Conservation (phyloP, 1,284 basidiomycete genomes). For the Neonothopanus nambi region DNA sequence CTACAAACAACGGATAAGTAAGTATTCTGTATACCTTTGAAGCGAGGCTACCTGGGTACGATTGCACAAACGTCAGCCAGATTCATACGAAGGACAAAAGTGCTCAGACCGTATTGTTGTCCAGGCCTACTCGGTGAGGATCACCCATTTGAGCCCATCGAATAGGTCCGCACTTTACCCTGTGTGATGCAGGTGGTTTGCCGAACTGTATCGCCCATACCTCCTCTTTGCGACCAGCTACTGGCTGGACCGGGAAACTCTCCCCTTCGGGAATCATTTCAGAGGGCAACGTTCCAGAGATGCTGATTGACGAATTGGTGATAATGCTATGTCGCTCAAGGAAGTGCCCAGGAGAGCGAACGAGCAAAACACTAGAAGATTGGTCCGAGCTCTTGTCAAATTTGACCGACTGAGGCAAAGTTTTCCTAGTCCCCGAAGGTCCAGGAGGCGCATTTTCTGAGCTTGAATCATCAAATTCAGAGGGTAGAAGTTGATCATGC, state of each 20-base stretch:
- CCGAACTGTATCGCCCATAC: conserved; percentile 4
- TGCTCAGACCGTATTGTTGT: conserved; percentile 6
- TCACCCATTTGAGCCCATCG: conserved; percentile 2
- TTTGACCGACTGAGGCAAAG: background rate
- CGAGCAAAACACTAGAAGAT: background rate
- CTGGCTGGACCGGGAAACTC: conserved; percentile 1
- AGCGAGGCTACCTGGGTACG: background rate
- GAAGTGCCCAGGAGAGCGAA: background rate
- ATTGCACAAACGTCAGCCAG: background rate
- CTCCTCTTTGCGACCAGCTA: background rate
- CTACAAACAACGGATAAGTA: background rate
- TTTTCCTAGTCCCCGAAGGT: background rate
- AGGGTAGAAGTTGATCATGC: background rate
- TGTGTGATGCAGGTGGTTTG: conserved; percentile 9
- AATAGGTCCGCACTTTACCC: conserved; percentile 8
- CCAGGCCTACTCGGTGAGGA: background rate
- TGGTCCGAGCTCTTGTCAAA: background rate
- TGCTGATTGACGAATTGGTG: background rate
- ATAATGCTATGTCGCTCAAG: no score
- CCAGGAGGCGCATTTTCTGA: background rate
- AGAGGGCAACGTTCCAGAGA: conserved; percentile 5
- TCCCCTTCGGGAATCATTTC: background rate
- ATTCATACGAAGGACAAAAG: background rate
- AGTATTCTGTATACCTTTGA: background rate
- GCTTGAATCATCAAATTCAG: no score